These are phyloP conservation scores for Starmera pachycereana DNA, from an alignment of 805 yeast species.

Conservation along the genomic window DNA sequence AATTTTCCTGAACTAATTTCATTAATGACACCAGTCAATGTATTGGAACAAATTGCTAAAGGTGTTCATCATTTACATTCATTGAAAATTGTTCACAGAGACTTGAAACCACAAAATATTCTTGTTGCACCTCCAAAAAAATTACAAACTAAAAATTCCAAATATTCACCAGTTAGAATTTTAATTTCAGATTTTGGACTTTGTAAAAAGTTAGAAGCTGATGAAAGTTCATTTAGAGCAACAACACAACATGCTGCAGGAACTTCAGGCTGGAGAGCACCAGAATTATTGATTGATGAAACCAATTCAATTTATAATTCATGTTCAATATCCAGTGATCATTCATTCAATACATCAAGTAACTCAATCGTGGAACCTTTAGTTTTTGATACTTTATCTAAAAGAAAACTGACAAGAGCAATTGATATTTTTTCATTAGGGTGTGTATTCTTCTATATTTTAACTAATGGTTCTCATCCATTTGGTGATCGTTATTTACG, in stretches of 20 bases:
- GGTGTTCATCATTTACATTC: constrained; percentile 86
- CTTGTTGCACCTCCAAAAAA: constrained; percentile 65
- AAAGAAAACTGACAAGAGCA: constrained; percentile 69
- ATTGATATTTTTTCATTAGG: constrained; percentile 93
- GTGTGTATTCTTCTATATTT: constrained; percentile 81
- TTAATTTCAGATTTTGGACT: constrained; percentile 93
- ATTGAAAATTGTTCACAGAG: constrained; percentile 87
- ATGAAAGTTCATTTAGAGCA: constrained; percentile 88
- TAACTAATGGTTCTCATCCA: constrained; percentile 82
- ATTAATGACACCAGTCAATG: constrained; percentile 38
- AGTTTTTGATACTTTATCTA: constrained; percentile 30
- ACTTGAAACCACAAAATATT: constrained; percentile 89
- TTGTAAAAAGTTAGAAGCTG: constrained; percentile 84
- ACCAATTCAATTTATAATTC: constrained; percentile 6
- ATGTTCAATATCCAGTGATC: constrained; percentile 12
- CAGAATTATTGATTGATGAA: constrained; percentile 57
- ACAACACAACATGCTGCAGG: constrained; percentile 93
- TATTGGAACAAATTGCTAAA: constrained; percentile 65
- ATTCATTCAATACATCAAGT: constrained; percentile 13
- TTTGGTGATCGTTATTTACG: constrained; percentile 87
- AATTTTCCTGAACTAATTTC: constrained; percentile 28
- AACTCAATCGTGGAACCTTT: constrained; percentile 21
- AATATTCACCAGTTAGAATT: constrained; percentile 44
- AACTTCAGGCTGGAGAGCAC: constrained; percentile 98
- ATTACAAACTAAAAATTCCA: constrained; percentile 14